phyloP scores from a whole-genome alignment of 179 eudicot genomes.

The Nepenthes alata region DNA sequence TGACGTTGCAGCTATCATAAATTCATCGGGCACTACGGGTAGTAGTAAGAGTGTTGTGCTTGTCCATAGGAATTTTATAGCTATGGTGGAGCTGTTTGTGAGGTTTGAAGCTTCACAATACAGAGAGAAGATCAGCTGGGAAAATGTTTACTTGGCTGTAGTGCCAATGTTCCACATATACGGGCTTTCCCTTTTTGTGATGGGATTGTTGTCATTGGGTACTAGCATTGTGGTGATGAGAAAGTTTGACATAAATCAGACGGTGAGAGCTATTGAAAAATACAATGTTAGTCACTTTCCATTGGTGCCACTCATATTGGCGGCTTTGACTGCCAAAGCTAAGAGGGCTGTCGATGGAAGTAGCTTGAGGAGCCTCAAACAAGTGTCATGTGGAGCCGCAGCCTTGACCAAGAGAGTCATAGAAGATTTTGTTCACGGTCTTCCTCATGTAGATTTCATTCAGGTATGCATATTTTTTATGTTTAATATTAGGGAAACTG shows the following conservation, averaged over 20 bases:
- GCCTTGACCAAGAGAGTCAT: constrained; percentile 38
- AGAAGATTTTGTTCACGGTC: constrained; percentile 39
- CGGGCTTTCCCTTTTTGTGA: constrained; percentile 62
- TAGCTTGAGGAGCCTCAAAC: constrained; percentile 54
- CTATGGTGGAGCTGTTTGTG: constrained; percentile 60
- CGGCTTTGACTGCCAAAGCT: constrained; percentile 37
- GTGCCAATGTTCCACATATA: constrained; percentile 87
- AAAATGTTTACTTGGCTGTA: constrained; percentile 54
- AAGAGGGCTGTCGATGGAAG: constrained; percentile 17
- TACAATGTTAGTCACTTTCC: constrained; percentile 67
- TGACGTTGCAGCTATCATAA: constrained; percentile 60
- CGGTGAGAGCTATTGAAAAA: constrained; percentile 38
- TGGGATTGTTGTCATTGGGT: constrained; percentile 67
- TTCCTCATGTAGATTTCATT: constrained; percentile 77
- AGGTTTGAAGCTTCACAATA: constrained; percentile 72
- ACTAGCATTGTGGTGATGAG: constrained; percentile 53
- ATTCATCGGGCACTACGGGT: constrained; percentile 75
- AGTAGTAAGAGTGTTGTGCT: constrained; percentile 60
- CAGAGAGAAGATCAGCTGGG: constrained; percentile 20
- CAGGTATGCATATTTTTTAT: constrained; percentile 36
- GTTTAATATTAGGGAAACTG: too few relatives aligned
- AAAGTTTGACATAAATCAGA: constrained; percentile 46
- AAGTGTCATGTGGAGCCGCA: constrained; percentile 96
- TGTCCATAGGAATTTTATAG: constrained; percentile 54
- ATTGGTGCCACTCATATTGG: constrained; percentile 65